A percentile compares a stretch with the other conserved stretches of the same genome.
phyloP scores from a whole-genome alignment of 441 rosid species.

The Arabidopsis hybrid region DNA sequence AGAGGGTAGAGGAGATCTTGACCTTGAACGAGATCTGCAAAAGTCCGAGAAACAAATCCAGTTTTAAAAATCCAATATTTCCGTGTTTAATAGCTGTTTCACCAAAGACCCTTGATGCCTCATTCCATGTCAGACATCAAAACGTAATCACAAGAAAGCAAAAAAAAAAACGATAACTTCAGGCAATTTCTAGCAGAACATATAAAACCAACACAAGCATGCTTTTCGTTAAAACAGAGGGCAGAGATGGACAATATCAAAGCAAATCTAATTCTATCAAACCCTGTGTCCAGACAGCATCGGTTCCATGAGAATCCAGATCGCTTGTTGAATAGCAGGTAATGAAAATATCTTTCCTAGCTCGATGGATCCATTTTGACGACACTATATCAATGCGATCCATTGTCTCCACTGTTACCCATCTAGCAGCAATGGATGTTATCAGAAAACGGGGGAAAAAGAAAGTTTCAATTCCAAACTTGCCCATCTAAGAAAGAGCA shows the following conservation, averaged over 20 bases:
- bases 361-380: conserved; percentile 72
- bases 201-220: conserved; percentile 45
- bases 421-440: conserved; percentile 85
- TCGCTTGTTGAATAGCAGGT: conserved; percentile 62
- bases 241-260: conserved; percentile 34
- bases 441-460: conserved; percentile 61
- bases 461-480: conserved; percentile 62
- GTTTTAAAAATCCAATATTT: conserved; percentile 75
- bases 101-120: conserved; percentile 88
- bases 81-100: conserved; percentile 65
- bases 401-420: conserved; percentile 79
- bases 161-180: conserved; percentile 45
- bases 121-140: conserved; percentile 81
- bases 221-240: conserved; percentile 40
- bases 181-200: conserved; percentile 48
- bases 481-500: conserved; percentile 84
- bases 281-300: conserved; percentile 61
- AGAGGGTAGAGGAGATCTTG: conserved; percentile 89
- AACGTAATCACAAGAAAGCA: conserved; percentile 45
- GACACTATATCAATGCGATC: conserved; percentile 75
- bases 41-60: conserved; percentile 90
- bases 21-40: conserved; percentile 99
- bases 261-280: conserved; percentile 45
- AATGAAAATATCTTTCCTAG: conserved; percentile 57
- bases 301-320: conserved; percentile 62